Base-by-base conservation (phyloP, 2,329 filamentous ascomycete genomes). In the Thermothelomyces thermophilus region DNA sequence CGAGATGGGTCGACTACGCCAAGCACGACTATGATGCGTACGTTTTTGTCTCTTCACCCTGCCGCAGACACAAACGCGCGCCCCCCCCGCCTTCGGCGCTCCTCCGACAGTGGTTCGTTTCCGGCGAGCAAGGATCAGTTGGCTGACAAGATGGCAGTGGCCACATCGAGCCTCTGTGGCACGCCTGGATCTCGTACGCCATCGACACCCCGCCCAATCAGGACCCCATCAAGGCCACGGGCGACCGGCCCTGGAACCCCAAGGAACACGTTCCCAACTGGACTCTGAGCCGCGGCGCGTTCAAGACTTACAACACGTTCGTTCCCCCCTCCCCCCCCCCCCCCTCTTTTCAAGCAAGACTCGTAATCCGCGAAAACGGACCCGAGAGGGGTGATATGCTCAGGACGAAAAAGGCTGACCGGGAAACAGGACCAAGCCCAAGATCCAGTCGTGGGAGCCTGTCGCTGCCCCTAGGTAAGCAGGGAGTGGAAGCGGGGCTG, bases 1-100 rank as follows among this genome's bases (percentile, higher is more conserved):
- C 90, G 61, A 83, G 90, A 76, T 98, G 94, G 93, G 87, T 98
- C 57, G 90, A 97, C 71, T 98, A 94, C 77, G 91, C 89, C 73
- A 79, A 87, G 69, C 77, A 87, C 62, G 89, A 97, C 69, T 87
- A 77, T 66, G 87, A 93, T 63, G 75, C 87, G 80, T 86, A 75
- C 61, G 80, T 26, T 14, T n/a, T n/a, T n/a, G n/a, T n/a, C 33
- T 10, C 20, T 30, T 9, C 13, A 14, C 31, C n/a, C n/a, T n/a
- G n/a, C n/a, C n/a, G n/a, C n/a, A n/a, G 13, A 34, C 4, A 4
- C 31, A 13, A 34, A 5, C 31, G 4, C 31, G 13, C 39, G 26
- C n/a, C 16, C 19, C 34, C 3, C 33, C 49, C 20, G 31, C 49
- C n/a, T n/a, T n/a, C n/a, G n/a, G n/a, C n/a, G n/a, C n/a, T n/a